These are phyloP conservation scores for Lolium rigidum DNA, from an alignment of 176 grass and related monocot species.

Conservation along the genomic window DNA sequence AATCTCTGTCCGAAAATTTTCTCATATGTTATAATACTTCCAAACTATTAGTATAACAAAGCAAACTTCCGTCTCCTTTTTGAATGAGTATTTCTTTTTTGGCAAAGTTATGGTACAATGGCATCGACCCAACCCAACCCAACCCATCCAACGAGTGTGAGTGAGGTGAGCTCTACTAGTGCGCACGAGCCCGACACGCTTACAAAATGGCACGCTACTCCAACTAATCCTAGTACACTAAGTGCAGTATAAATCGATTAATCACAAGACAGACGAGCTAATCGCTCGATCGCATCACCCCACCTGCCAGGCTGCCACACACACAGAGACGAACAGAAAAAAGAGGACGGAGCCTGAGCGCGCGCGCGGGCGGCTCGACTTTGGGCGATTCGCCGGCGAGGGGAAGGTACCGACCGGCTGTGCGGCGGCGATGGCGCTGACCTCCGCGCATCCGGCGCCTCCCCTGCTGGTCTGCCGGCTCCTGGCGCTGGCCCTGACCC, in stretches of 20 bases:
- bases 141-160: too few relatives aligned
- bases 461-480: neutral
- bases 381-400: conserved; percentile 14
- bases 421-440: conserved; percentile 19
- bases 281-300: neutral
- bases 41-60: too few relatives aligned
- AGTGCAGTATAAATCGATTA: neutral
- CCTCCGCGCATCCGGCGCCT: neutral
- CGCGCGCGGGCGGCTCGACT: conserved; percentile 20
- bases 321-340: neutral
- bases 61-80: too few relatives aligned
- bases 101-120: neutral
- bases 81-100: too few relatives aligned
- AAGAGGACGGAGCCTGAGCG: neutral
- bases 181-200: conserved; percentile 1
- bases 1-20: too few relatives aligned
- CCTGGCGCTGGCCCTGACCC: conserved; percentile 22
- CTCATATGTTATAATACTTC: too few relatives aligned
- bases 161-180: neutral
- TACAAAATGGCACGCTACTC: neutral
- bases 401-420: neutral
- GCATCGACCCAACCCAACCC: neutral
- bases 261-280: neutral
- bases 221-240: neutral
- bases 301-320: neutral